Base-by-base conservation (phyloP, 208 protist genomes). In the Trypanosomatidae sp. region DNA sequence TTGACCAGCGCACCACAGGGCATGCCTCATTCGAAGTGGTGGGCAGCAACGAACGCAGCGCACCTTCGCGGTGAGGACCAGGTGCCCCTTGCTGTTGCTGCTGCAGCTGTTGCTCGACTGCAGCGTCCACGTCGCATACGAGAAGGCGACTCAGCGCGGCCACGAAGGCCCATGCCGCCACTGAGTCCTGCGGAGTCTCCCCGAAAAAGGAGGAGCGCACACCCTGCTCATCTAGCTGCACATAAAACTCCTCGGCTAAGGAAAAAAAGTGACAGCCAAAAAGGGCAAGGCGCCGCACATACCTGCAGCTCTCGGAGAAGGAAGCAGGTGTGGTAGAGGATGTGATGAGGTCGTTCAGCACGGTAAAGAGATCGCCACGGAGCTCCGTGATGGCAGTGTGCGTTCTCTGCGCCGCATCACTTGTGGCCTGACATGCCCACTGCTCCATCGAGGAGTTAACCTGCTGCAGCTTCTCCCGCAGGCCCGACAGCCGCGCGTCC, bases 1-100 rank as follows among this genome's bases (percentile, higher is more conserved):
- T 82, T 22, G 86, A 80, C 85, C 86, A 95, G 33, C 77, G 81
- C 50, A 84, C 53, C n/a, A 71, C 70, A 13, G 86, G 84, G 36
- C 81, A 47, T 19, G 83, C 56, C 66, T 84, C 49, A 10, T 86
- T 73, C 0, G 77, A 74, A 52, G 53, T 69, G 59, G 49, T 59
- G 0, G 43, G 22, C 46, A 70, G 82, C 12, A 86, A 65, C 10
- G 77, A 50, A 9, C 69, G 80, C 49, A 84, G 65, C 53, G 77
- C 83, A 7, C 73, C 77, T 7, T 80, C 55, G n/a, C 83, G 75
- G 50, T 41, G 74, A 1, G 58, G 74, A 5, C 62, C 52, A 44
- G 22, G 5, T 44, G 19, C 13, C 22, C 43, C 44, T 17, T n/a
- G n/a, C n/a, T n/a, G n/a, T n/a, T n/a, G n/a, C n/a, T 68, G 30